Evolutionary conservation across 495 filamentous ascomycete species (phyloP).

Genomic region (Aspergillus diversus): DNA sequence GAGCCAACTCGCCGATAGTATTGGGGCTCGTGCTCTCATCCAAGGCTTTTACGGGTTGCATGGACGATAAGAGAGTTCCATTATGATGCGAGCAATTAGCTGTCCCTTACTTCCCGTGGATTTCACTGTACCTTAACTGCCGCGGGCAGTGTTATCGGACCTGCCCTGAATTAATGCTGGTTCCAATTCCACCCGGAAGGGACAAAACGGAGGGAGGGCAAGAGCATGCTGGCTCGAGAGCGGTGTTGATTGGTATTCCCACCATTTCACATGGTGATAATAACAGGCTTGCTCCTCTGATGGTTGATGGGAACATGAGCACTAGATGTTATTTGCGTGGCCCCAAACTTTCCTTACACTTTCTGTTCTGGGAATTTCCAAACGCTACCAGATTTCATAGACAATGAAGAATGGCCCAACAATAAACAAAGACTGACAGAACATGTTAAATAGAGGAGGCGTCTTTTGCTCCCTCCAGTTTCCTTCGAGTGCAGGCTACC

Average conservation of each 20-base stretch:
- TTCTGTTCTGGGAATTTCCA: background rate
- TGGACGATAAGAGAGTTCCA: background rate
- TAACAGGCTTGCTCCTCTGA: background rate
- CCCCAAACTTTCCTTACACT: background rate
- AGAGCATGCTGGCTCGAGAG: conserved; percentile 13
- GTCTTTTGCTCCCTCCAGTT: no score
- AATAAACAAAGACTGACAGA: no score
- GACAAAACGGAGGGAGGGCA: conserved; percentile 10
- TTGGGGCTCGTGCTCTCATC: conserved; percentile 25
- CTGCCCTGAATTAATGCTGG: conserved; percentile 3
- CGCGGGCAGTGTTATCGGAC: conserved; percentile 13
- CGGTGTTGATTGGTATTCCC: conserved; percentile 17
- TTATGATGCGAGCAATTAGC: background rate
- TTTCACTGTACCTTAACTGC: conserved; percentile 2
- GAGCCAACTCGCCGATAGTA: conserved; percentile 22
- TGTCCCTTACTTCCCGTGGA: conserved; percentile 18
- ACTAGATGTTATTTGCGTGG: background rate
- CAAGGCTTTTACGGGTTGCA: conserved; percentile 23
- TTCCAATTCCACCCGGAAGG: conserved; percentile 3
- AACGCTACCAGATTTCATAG: no score
- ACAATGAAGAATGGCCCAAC: no score
- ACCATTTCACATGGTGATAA: conserved; percentile 8
- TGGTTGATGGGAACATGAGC: no score
- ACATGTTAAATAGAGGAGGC: no score
- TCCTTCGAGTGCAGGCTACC: no score